These are phyloP conservation scores for Citrus medica DNA, from an alignment of 345 rosid genomes.

Conservation along the genomic window DNA sequence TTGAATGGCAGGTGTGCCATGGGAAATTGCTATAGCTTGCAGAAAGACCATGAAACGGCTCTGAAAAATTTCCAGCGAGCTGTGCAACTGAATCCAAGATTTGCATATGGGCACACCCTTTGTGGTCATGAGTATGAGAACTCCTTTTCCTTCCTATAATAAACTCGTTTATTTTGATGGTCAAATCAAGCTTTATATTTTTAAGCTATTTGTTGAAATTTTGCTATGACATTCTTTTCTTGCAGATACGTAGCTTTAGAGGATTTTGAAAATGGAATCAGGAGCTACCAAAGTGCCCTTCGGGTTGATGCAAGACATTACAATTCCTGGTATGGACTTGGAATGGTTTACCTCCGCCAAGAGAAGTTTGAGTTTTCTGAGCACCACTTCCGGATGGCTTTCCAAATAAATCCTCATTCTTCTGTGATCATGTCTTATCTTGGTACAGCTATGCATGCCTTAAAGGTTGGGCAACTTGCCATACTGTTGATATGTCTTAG, in stretches of 20 bases:
- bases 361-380: constrained; percentile 93
- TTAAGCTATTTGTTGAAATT: constrained; percentile 10
- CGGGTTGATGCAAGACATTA: constrained; percentile 90
- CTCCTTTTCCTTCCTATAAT: neutral
- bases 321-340: constrained; percentile 97
- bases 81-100: constrained; percentile 80
- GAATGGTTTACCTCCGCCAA: constrained; percentile 91
- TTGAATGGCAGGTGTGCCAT: constrained; percentile 79
- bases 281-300: constrained; percentile 89
- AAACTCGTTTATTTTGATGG: constrained; percentile 2
- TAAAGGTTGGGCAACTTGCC: constrained; percentile 45
- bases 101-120: constrained; percentile 91
- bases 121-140: constrained; percentile 94
- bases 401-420: constrained; percentile 75
- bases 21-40: constrained; percentile 98
- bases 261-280: constrained; percentile 94
- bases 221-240: constrained; percentile 2
- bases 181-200: constrained; percentile 10
- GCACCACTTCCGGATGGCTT: constrained; percentile 94
- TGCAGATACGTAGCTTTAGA: constrained; percentile 82
- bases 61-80: constrained; percentile 92
- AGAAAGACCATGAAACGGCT: constrained; percentile 98
- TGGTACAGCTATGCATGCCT: constrained; percentile 83
- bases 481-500: constrained; percentile 3
- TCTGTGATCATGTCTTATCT: constrained; percentile 97